These are phyloP conservation scores for Pseudogymnoascus sp. DNA, from an alignment of 2,329 filamentous ascomycete species.

Conservation along the genomic window DNA sequence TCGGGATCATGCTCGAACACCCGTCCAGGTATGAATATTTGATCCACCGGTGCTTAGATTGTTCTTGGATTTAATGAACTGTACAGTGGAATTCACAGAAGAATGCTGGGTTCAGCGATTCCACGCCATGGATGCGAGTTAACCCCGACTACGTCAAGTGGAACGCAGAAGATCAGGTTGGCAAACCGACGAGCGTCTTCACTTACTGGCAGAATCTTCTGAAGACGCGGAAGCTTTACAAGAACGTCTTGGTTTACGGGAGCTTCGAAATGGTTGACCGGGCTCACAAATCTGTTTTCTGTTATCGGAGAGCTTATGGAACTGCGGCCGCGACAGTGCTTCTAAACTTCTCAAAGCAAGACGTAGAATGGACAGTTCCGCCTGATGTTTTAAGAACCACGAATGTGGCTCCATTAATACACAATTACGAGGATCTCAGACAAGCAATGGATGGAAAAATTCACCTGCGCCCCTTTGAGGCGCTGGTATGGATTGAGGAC, in stretches of 20 bases:
- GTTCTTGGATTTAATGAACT: neutral
- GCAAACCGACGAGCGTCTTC: conserved; percentile 46
- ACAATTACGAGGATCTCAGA: neutral
- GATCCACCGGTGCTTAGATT: conserved; percentile 7
- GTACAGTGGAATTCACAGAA: conserved; percentile 54
- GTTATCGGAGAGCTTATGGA: conserved; percentile 40
- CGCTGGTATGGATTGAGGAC: neutral
- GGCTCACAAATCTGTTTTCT: conserved; percentile 48
- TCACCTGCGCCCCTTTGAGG: neutral
- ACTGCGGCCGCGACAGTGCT: conserved; percentile 27
- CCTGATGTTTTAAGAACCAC: neutral
- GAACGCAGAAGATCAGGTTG: conserved; percentile 53
- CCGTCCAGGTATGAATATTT: conserved; percentile 38
- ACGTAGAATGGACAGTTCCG: conserved; percentile 6
- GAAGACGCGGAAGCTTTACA: conserved; percentile 50
- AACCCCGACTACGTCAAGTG: conserved; percentile 56
- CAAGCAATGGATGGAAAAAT: neutral
- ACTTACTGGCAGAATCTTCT: conserved; percentile 56
- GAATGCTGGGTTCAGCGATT: conserved; percentile 59
- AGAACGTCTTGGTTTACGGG: conserved; percentile 62
- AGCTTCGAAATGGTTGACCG: conserved; percentile 50
- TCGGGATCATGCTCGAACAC: conserved; percentile 64
- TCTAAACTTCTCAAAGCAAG: conserved; percentile 22
- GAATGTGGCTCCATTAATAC: neutral
- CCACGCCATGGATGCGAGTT: conserved; percentile 63